These are phyloP conservation scores for Pseudopyrenochaeta lycopersici DNA, from an alignment of 2,329 filamentous ascomycete species.

Conservation along the genomic window DNA sequence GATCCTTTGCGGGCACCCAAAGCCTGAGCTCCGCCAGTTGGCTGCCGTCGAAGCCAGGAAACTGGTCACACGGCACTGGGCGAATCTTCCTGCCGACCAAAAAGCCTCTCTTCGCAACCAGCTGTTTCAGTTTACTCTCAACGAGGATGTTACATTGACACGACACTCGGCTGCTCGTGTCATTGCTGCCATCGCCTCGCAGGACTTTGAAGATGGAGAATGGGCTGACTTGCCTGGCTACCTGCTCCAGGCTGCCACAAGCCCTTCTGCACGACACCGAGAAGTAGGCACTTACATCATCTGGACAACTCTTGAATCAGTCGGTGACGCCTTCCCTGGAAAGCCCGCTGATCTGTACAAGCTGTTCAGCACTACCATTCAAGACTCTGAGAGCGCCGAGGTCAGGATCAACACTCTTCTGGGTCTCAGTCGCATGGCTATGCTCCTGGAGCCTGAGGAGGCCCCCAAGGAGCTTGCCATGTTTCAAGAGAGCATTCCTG, in stretches of 20 bases:
- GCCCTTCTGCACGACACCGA: slow-evolving; percentile 77
- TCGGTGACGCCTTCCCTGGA: slow-evolving; percentile 84
- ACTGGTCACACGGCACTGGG: slow-evolving; percentile 87
- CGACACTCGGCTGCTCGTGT: slow-evolving; percentile 89
- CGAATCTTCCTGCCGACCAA: slow-evolving; percentile 74
- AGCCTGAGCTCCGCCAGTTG: slow-evolving; percentile 80
- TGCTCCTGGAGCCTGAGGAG: slow-evolving; percentile 88
- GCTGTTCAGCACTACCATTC: slow-evolving; percentile 86
- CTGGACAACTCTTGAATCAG: slow-evolving; percentile 87
- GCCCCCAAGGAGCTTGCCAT: slow-evolving; percentile 75
- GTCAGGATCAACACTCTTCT: slow-evolving; percentile 95
- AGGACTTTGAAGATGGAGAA: slow-evolving; percentile 87
- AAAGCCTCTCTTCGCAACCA: slow-evolving; percentile 83
- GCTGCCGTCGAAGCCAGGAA: slow-evolving; percentile 90
- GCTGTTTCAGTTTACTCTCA: slow-evolving; percentile 82
- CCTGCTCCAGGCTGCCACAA: slow-evolving; percentile 81
- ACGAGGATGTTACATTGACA: slow-evolving; percentile 78
- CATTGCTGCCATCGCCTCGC: slow-evolving; percentile 83
- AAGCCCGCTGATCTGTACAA: slow-evolving; percentile 81
- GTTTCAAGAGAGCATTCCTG: slow-evolving; percentile 82
- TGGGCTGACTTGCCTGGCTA: slow-evolving; percentile 83
- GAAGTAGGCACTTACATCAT: slow-evolving; percentile 94
- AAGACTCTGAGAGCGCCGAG: slow-evolving; percentile 88
- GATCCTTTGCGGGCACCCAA: slow-evolving; percentile 81
- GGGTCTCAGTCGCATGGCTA: slow-evolving; percentile 85